These are phyloP conservation scores for Chlamydomonas eustigma DNA, from an alignment of 139 green algal genomes.

Conservation along the genomic window DNA sequence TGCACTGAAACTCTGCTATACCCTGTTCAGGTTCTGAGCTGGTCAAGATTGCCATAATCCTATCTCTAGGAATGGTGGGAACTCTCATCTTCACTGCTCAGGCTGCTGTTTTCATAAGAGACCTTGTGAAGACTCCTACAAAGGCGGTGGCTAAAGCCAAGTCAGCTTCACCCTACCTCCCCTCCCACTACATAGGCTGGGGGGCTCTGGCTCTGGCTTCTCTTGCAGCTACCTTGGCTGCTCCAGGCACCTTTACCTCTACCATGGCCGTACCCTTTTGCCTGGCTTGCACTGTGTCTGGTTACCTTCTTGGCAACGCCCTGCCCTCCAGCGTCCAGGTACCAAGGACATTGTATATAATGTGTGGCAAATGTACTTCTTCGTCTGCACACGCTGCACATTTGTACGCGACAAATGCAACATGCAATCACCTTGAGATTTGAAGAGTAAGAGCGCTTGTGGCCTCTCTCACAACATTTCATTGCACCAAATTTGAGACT, in stretches of 20 bases:
- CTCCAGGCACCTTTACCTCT: not conserved
- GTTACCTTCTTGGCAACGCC: slow-evolving; percentile 57
- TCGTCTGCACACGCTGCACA: not conserved
- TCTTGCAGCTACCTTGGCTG: slow-evolving; percentile 18
- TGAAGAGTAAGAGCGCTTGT: not conserved
- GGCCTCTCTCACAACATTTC: too few relatives aligned
- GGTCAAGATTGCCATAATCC: slow-evolving; percentile 46
- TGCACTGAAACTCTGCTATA: too few relatives aligned
- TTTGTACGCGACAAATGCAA: not conserved
- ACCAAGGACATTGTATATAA: too few relatives aligned
- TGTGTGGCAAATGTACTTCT: too few relatives aligned
- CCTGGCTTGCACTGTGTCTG: slow-evolving; percentile 53
- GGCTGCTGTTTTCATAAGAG: slow-evolving; percentile 53
- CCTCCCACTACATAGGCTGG: slow-evolving; percentile 53
- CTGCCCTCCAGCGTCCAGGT: slow-evolving; percentile 42
- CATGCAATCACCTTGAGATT: not conserved
- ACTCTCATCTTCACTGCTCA: slow-evolving; percentile 63
- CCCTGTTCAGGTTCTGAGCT: slow-evolving; percentile 35
- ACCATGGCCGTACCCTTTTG: slow-evolving; percentile 48
- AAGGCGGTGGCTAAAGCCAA: slow-evolving; percentile 44
- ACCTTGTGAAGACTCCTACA: slow-evolving; percentile 47
- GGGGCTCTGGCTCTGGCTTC: slow-evolving; percentile 25
- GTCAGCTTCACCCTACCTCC: slow-evolving; percentile 46
- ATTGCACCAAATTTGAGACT: too few relatives aligned
- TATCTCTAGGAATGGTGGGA: slow-evolving; percentile 48